Evolutionary conservation across 2,329 filamentous ascomycete species (phyloP), one percentile per base, ranked within the genome.

Genomic region (Cordyceps tenuipes): DNA sequence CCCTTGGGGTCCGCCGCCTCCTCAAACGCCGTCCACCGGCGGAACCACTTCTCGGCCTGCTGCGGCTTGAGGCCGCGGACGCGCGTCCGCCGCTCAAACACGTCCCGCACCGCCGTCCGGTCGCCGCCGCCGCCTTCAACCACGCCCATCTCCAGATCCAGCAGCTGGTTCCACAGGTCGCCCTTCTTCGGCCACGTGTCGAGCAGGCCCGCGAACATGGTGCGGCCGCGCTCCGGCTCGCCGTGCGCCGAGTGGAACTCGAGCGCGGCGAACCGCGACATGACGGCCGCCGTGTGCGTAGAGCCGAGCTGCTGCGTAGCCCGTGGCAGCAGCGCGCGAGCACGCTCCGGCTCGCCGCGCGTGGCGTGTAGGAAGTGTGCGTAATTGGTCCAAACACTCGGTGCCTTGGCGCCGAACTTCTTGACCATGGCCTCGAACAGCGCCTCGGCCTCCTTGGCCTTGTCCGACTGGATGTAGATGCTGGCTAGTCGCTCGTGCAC

Each of bases 381-480:
- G 74, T 97, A 97, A 78, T 97, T 97, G 73, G 88, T 81, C 90
- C 92, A 99, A 66, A 97, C 85, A 57, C 86, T 83, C 10, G 90
- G 87, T 6, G 87, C 84, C 65, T 87, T 85, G 64, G 88, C 88
- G 69, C 94, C 90, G 62, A 91, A 92, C 76, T 95, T 97, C 78
- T 94, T 95, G 68, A 90, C 79, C 74, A 96, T 90, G 46, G 81
- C 77, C 72, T 94, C 88, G 77, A 97, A 97, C 66, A 97, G 82
- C 23, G 82, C 84, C 69, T 97, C 91, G 59, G 93, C 93, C 82
- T 92, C 88, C 88, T 95, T 72, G 34, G 21, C 10, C 78, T 95
- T 96, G 68, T 87, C 86, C 31, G 91, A 91, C 70, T 94, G 89
- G 66, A 97, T 96, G 76, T 95, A 97, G 71, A 97, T 97, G 75